These are phyloP conservation scores for Aspergillus sergii DNA, from an alignment of 2,329 filamentous ascomycete species.

Conservation along the genomic window DNA sequence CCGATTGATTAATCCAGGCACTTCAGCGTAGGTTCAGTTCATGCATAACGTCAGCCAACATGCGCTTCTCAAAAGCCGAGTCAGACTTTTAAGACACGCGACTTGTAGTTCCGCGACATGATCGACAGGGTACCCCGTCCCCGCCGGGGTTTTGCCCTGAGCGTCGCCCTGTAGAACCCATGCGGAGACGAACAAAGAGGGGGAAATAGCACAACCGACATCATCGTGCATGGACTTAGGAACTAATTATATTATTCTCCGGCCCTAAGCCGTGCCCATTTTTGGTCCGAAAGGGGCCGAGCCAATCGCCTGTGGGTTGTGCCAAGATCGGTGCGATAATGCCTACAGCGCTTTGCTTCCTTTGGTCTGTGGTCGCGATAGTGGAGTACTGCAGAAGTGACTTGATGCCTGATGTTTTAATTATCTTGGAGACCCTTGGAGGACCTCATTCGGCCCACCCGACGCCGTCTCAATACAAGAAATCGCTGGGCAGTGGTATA, in stretches of 20 bases:
- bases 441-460: neutral
- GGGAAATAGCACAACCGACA: neutral
- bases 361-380: neutral
- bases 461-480: neutral
- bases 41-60: neutral
- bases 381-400: neutral
- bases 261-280: neutral
- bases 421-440: neutral
- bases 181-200: neutral
- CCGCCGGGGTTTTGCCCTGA: conserved; percentile 3
- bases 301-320: neutral
- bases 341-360: neutral
- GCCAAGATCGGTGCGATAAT: neutral
- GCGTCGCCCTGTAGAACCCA: neutral
- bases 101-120: neutral
- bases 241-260: neutral
- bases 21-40: neutral
- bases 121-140: neutral
- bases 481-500: neutral
- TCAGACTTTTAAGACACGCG: neutral
- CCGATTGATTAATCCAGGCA: neutral
- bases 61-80: neutral
- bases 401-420: neutral
- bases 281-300: neutral
- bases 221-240: neutral